Base-by-base conservation (phyloP, 495 filamentous ascomycete species). In the Aspergillus cristatus region DNA sequence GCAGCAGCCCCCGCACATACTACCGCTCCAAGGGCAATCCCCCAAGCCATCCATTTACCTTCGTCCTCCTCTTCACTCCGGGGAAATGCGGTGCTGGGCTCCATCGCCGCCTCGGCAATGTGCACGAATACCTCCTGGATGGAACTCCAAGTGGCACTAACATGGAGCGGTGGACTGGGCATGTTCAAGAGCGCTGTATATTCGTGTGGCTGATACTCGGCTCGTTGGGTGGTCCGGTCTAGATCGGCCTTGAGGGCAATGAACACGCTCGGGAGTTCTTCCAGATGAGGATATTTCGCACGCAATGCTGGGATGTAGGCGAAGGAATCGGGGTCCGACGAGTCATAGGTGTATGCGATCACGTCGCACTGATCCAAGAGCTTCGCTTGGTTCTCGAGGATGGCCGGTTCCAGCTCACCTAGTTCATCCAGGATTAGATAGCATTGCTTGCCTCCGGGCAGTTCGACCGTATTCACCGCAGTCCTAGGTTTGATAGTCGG, bases 371-470 rank as follows among this genome's bases (percentile, higher is more conserved):
- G 78, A 53, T 93, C 85, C 14, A 98, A 71, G n/a, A 98, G 67
- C 55, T 91, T 94, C 18, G 77, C 76, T 49, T 82, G 76, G 62
- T 98, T 97, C 35, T 96, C 91, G 1, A 98, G 64, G 34, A 97
- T 84, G 14, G 91, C 89, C 0, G 87, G 84, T 49, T 97, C 91
- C 28, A 94, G 67, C 56, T 96, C 87, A n/a, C 93, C 93, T 2
- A 96, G 78, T 54, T 98, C 91, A 50, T 93, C 84, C 36, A 97
- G 68, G 42, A 98, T 97, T 15, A 98, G 71, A 51, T 97, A 97
- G 61, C 86, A 94, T 58, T 98, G 93, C 50, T 94, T 94, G 16
- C 91, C 91, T 18, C 91, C 91, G 33, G 84, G 87, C 2, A 98
- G 75, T 51, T 98, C 91, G 13, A 98, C 91, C 42, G 85, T 94